phyloP scores from a whole-genome alignment of 2,329 filamentous ascomycete species.

The Trichophyton mentagrophytes region DNA sequence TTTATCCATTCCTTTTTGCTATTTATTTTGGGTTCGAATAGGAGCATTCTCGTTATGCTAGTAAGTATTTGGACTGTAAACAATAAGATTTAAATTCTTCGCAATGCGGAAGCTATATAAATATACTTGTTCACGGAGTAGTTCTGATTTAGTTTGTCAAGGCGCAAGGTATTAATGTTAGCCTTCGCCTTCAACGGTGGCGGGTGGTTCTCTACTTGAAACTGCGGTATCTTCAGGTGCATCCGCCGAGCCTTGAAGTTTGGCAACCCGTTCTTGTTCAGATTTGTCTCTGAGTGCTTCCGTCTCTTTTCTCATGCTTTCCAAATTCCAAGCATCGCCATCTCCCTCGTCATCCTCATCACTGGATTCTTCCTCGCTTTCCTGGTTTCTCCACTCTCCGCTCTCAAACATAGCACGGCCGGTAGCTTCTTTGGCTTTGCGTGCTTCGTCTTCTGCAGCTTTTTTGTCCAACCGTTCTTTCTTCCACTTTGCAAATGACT shows the following conservation, averaged over 20 bases:
- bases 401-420: constrained; percentile 92
- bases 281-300: constrained; percentile 59
- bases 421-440: constrained; percentile 86
- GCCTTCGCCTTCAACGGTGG: not conserved
- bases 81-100: too few species aligned
- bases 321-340: constrained; percentile 41
- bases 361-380: constrained; percentile 49
- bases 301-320: constrained; percentile 80
- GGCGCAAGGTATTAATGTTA: not conserved
- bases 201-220: not conserved
- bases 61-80: too few species aligned
- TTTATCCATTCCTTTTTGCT: too few species aligned
- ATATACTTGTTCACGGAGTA: too few species aligned
- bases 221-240: not conserved
- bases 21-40: too few species aligned
- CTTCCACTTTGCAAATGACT: constrained; percentile 95
- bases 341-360: constrained; percentile 47
- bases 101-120: too few species aligned
- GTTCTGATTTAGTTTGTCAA: too few species aligned
- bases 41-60: too few species aligned
- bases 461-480: constrained; percentile 90
- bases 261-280: constrained; percentile 57
- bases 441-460: constrained; percentile 80
- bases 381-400: constrained; percentile 69
- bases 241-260: constrained; percentile 19